phyloP scores from a whole-genome alignment of 2,329 filamentous ascomycete species.

The Colletotrichum viniferum region DNA sequence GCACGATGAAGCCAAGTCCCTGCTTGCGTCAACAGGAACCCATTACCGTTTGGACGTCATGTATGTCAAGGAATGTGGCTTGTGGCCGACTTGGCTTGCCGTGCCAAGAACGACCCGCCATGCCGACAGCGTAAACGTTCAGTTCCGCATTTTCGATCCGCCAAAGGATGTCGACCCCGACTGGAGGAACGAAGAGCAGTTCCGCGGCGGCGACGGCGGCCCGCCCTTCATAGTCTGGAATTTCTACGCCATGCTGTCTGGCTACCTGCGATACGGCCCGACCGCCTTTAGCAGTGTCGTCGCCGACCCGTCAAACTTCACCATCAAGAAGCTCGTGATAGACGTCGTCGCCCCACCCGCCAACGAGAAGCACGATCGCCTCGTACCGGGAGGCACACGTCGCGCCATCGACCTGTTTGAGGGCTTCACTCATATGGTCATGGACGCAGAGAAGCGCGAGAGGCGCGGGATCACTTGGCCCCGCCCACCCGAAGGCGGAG shows the following conservation, averaged over 20 bases:
- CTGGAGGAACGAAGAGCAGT: conserved; percentile 21
- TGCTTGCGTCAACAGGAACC: conserved; percentile 12
- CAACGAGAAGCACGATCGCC: conserved; percentile 17
- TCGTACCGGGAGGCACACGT: conserved; percentile 8
- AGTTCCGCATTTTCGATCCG: conserved; percentile 24
- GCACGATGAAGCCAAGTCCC: conserved; percentile 15
- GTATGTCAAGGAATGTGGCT: conserved; percentile 24
- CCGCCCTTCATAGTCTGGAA: conserved; percentile 23
- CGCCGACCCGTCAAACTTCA: conserved; percentile 3
- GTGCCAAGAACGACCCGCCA: conserved; percentile 19
- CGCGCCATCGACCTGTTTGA: conserved; percentile 14
- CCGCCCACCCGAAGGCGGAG: conserved; percentile 2
- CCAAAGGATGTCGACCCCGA: conserved; percentile 19
- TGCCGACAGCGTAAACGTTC: conserved; percentile 15
- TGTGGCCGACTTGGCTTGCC: conserved; percentile 25
- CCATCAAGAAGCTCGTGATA: conserved; percentile 17
- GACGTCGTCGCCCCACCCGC: conserved; percentile 19
- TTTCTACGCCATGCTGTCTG: conserved; percentile 22
- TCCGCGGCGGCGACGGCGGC: conserved; percentile 18
- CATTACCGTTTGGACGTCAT: conserved; percentile 23
- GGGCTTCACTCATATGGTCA: conserved; percentile 8
- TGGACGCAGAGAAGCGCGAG: conserved; percentile 13
- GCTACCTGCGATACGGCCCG: conserved; percentile 18
- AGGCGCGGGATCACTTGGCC: conserved; percentile 17
- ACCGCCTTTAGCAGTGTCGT: conserved; percentile 18